phyloP scores from a whole-genome alignment of 164 flowering plant genomes.

The Santalum album region DNA sequence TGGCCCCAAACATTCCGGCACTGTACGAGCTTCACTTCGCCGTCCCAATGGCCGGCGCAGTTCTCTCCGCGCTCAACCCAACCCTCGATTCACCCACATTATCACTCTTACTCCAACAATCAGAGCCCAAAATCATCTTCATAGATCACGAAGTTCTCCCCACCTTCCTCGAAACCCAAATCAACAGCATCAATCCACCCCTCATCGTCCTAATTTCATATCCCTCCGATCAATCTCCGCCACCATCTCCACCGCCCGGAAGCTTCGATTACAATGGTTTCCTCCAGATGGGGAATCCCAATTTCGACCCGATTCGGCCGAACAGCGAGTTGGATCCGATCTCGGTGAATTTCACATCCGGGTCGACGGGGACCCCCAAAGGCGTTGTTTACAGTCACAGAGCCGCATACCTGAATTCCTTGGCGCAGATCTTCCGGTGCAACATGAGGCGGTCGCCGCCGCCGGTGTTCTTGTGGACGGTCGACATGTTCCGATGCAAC shows the following conservation, averaged over 20 bases:
- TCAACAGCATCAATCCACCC: constrained; percentile 6
- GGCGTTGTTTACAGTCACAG: constrained; percentile 50
- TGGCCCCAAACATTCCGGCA: neutral
- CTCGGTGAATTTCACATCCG: constrained; percentile 42
- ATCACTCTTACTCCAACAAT: neutral
- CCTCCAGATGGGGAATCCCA: constrained; percentile 13
- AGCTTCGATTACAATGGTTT: constrained; percentile 21
- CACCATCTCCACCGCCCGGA: neutral
- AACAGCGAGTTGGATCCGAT: constrained; percentile 37
- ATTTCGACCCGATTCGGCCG: constrained; percentile 19
- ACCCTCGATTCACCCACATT: neutral
- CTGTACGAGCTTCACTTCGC: neutral
- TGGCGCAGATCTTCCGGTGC: constrained; percentile 20
- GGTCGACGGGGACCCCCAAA: constrained; percentile 42
- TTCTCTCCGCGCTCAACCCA: neutral
- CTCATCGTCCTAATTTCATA: constrained; percentile 16
- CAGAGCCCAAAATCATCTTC: constrained; percentile 19
- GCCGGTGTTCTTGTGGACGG: constrained; percentile 46
- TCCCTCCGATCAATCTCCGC: neutral
- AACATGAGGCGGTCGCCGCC: constrained; percentile 11
- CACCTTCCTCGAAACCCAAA: constrained; percentile 12
- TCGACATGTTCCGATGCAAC: constrained; percentile 54
- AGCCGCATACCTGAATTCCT: constrained; percentile 38
- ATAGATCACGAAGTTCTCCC: constrained; percentile 27
- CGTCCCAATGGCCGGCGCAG: neutral